These are phyloP conservation scores for Nemania bipapillata DNA, from an alignment of 2,329 filamentous ascomycete genomes.

Conservation along the genomic window DNA sequence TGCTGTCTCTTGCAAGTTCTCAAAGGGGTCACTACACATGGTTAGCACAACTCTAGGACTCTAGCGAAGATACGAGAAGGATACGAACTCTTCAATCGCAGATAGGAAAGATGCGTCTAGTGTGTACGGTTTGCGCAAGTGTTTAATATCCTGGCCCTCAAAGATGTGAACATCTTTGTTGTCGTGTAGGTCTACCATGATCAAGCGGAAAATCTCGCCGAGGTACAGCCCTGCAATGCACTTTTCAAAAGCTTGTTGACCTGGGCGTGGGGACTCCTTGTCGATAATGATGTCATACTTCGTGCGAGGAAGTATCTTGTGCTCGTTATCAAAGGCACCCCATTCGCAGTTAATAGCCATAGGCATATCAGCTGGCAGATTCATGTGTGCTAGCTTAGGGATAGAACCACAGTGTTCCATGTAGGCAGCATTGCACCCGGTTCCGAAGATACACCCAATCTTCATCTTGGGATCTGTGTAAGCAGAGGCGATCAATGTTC, in stretches of 20 bases:
- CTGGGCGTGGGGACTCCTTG: conserved; percentile 88
- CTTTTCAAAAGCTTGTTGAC: conserved; percentile 96
- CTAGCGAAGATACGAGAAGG: conserved; percentile 6
- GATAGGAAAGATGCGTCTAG: conserved; percentile 95
- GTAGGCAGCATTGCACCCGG: conserved; percentile 97
- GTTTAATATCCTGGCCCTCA: conserved; percentile 80
- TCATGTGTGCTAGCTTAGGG: conserved; percentile 92
- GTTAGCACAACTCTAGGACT: conserved; percentile 39
- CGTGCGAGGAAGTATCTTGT: conserved; percentile 85
- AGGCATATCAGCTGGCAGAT: conserved; percentile 81
- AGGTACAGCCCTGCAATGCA: conserved; percentile 96
- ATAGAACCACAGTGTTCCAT: conserved; percentile 93
- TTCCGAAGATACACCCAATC: conserved; percentile 98
- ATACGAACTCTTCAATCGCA: conserved; percentile 82
- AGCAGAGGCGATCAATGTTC: conserved; percentile 92
- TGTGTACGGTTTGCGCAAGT: conserved; percentile 85
- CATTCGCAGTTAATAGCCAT: conserved; percentile 99
- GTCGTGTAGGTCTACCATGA: conserved; percentile 86
- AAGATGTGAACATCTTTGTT: conserved; percentile 81
- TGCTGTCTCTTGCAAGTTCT: conserved; percentile 89
- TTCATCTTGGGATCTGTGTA: conserved; percentile 95
- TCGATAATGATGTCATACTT: conserved; percentile 89
- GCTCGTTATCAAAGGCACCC: conserved; percentile 95
- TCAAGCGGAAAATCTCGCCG: conserved; percentile 91
- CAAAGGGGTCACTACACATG: conserved; percentile 79